Evolutionary conservation across 441 rosid genomes (phyloP), one percentile per base, ranked within the genome.

Genomic region (Sinapis alba): DNA sequence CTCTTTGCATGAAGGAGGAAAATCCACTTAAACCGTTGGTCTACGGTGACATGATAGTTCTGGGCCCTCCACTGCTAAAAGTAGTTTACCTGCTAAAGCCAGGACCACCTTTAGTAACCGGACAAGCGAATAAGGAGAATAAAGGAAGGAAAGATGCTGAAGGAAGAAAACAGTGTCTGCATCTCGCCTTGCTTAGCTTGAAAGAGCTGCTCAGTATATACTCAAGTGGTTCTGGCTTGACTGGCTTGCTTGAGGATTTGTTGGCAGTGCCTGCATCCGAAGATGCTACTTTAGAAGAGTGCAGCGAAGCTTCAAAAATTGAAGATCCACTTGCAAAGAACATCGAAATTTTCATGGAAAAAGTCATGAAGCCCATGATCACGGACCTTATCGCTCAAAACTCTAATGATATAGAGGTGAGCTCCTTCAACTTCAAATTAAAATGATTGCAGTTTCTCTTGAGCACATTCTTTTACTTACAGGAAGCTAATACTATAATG

Each of bases 11-110:
- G 76, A 83, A 77, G 67, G 83, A 86, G 65, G 92, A 86, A 66
- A 85, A 89, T 82, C 87, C 86, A 19, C 67, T 89, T 45, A 85
- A 77, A 79, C 84, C 68, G 65, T 80, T 85, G 68, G 79, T 87
- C 61, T 88, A 83, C 57, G 92, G 90, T 74, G 91, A 90, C 36
- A 82, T 88, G 65, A 89, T 83, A 76, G 65, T 79, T 58, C 73
- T 90, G 74, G 97, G 92, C 13, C 71, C 83, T 16, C 86, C 84
- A 62, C 76, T 93, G 83, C 80, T 93, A 80, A 85, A 88, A 84
- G 63, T 93, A 70, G 81, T 84, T 57, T 81, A 88, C 77, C 63
- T 81, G 82, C 87, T 88, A 63, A 87, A 79, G 69, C 68, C 83
- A 5, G 84, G 87, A 30, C 71, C 69, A 58, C 79, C 56, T 65